phyloP scores from a whole-genome alignment of 2,329 filamentous ascomycete species.

The Aspergillus brunneoviolaceus region DNA sequence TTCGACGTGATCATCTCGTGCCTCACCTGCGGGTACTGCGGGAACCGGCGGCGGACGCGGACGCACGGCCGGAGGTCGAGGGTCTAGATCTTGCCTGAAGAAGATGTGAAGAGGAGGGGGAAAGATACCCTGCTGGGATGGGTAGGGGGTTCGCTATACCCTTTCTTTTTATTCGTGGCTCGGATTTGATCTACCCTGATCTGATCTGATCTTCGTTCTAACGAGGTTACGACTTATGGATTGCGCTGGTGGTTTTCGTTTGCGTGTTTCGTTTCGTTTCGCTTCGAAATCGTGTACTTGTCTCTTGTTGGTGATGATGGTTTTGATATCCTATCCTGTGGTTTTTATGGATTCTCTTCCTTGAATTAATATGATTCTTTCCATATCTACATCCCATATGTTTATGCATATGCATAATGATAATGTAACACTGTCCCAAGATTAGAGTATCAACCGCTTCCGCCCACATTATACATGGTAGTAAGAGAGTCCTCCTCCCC shows the following conservation, averaged over 20 bases:
- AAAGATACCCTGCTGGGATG: slow-evolving; percentile 10
- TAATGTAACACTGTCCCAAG: too few relatives aligned
- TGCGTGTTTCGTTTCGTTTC: background rate
- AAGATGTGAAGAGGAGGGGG: background rate
- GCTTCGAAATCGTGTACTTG: background rate
- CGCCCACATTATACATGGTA: too few relatives aligned
- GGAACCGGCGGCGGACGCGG: slow-evolving; percentile 26
- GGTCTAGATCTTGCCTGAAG: background rate
- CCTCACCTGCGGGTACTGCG: slow-evolving; percentile 51
- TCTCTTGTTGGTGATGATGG: too few relatives aligned
- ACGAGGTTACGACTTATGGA: background rate
- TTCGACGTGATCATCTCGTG: slow-evolving; percentile 67
- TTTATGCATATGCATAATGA: too few relatives aligned
- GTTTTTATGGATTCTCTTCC: background rate
- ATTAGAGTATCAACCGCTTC: too few relatives aligned
- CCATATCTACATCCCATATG: background rate
- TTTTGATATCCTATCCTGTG: too few relatives aligned
- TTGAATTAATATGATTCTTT: background rate
- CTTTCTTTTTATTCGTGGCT: too few relatives aligned
- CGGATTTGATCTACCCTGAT: background rate
- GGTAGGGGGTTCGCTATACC: too few relatives aligned
- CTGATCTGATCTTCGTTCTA: background rate
- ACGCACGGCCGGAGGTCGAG: slow-evolving; percentile 27
- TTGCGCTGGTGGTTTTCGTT: background rate
- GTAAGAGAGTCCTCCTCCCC: too few relatives aligned